Evolutionary conservation across 1,284 basidiomycete genomes (phyloP), one percentile per base, ranked within the genome.

Genomic region (Puccinia novopanici): DNA sequence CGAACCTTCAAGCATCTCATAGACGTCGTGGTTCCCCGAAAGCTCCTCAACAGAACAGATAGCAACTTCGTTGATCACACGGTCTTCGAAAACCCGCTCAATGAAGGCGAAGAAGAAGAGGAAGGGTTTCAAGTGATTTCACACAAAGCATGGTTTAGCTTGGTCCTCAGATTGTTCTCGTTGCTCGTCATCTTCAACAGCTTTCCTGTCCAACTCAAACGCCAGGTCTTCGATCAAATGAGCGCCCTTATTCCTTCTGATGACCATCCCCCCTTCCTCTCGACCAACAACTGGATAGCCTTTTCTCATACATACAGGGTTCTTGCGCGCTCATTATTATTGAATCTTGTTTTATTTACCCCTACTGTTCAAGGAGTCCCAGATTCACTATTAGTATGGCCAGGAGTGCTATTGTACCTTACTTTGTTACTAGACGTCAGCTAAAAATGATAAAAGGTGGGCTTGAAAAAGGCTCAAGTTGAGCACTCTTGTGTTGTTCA

Each of bases 1-100:
- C 42, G 17, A 73, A 73, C 40, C 5, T 73, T 73, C 50, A 40
- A 73, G n/a, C 0, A 73, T 5, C 59, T 73, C 34, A n/a, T 73
- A 10, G n/a, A 57, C 1, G 22, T 73, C n/a, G 40, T 73, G 37
- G 37, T 71, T 71, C 68, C 71, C 6, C 27, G 8, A 45, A 54
- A 27, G 17, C 27, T 71, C 9, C 37, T 42, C 10, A 24, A 27
- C 30, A 13, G n/a, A 24, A 42, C 57, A 34, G 24, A 13, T 0
- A 12, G 27, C 22, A 9, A 6, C 15, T 15, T 17, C 0, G 24
- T 15, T 12, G 17, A 52, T 34, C 34, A 19, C 15, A n/a, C 19
- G 17, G 3, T 52, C 34, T 71, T 71, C 48, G 34, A 54, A 19
- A 71, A 71, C 34, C 4, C 27, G 12, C 40, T 67, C 10, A 24